phyloP scores from a whole-genome alignment of 2,329 filamentous ascomycete genomes.

The Hypoxylon sp. region DNA sequence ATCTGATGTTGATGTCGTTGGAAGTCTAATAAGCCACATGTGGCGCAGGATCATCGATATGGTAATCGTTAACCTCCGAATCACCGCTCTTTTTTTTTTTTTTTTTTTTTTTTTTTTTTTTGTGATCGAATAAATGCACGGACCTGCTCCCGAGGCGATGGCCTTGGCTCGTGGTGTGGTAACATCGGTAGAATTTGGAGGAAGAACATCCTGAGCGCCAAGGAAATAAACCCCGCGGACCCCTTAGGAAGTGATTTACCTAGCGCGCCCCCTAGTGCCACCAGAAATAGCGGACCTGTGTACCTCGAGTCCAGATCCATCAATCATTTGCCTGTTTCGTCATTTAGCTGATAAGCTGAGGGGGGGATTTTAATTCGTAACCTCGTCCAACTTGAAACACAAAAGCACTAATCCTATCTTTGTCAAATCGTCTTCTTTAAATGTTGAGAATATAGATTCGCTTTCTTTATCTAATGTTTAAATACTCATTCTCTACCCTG shows the following conservation, averaged over 20 bases:
- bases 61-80: conserved; percentile 9
- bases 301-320: conserved; percentile 16
- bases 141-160: conserved; percentile 36
- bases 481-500: conserved; percentile 10
- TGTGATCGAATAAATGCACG: conserved; percentile 22
- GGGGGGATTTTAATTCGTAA: conserved; percentile 27
- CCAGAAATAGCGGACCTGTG: conserved; percentile 22
- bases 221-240: conserved; percentile 23
- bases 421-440: conserved; percentile 8
- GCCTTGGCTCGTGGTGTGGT: conserved; percentile 25
- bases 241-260: conserved; percentile 17
- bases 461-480: conserved; percentile 11
- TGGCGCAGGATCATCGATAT: conserved; percentile 11
- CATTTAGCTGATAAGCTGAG: conserved; percentile 37
- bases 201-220: conserved; percentile 6
- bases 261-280: conserved; percentile 7
- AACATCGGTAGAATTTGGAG: conserved; percentile 23
- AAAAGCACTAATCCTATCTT: conserved; percentile 33
- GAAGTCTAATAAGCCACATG: conserved; percentile 25
- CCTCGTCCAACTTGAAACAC: conserved; percentile 20
- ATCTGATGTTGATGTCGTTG: conserved; percentile 22
- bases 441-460: conserved; percentile 1
- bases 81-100: conserved; percentile 3
- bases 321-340: conserved; percentile 36
- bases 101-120: conserved; percentile 20